Evolutionary conservation across 1,139 yeast species (phyloP), one percentile per base, ranked within the genome.

Genomic region (Yamadazyma membranifaciens): DNA sequence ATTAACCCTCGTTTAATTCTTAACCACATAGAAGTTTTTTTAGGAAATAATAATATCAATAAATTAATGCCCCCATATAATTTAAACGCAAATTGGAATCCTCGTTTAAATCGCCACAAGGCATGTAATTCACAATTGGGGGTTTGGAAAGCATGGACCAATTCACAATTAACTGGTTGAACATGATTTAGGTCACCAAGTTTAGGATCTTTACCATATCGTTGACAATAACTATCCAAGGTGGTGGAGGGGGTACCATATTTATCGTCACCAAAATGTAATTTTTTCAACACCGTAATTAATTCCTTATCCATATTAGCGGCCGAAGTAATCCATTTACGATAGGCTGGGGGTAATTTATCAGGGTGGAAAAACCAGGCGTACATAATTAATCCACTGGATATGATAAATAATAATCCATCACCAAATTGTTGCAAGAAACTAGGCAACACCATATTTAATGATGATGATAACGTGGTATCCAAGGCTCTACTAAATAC

Each of bases 321-420:
- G 14, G 72, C 72, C n/a, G 66, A 59, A 4, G 72, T 65, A 44
- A 66, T 65, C 72, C 72, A 66, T 39, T 60, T 59, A 25, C 62
- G 49, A 43, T 66, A 66, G n/a, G 66, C 60, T 1, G 70, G 69
- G 12, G 71, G 71, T 20, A 66, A 50, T 14, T 51, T 48, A 6
- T 57, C 50, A 2, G 69, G 69, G 34, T 53, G 40, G 44, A 45
- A 65, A 46, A 66, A 65, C 72, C 72, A 66, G 24, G 64, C 48
- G 44, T 51, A 64, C 72, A 66, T 66, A 33, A 66, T 65, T 15
- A 58, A 53, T 10, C 60, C 43, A 46, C 65, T 55, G 26, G 69
- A 57, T 1, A 45, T 55, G 15, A 61, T 55, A 38, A 66, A 66
- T 28, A 65, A 49, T 2, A 51, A 41, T 0, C 59, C 68, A 45